Evolutionary conservation across 2,329 filamentous ascomycete species (phyloP).

Genomic region (Immersiporthe knoxdaviesiana): DNA sequence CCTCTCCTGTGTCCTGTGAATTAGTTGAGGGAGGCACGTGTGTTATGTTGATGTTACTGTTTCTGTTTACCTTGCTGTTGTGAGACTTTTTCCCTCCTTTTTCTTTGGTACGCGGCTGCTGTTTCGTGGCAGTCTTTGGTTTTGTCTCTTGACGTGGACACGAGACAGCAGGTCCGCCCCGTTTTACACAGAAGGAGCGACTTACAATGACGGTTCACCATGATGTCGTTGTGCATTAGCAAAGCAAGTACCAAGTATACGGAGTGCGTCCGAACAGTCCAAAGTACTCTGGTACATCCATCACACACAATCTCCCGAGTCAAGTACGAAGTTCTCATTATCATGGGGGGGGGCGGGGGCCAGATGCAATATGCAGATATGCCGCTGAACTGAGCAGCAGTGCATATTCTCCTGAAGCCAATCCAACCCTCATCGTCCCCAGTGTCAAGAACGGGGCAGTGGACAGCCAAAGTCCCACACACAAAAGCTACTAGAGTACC

Average conservation of each 20-base stretch:
- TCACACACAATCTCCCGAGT: background rate
- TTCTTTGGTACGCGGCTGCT: too few species aligned
- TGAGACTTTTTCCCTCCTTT: background rate
- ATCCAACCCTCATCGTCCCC: background rate
- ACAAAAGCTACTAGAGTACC: background rate
- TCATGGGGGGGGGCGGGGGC: background rate
- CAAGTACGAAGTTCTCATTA: background rate
- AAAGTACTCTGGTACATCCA: background rate
- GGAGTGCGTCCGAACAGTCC: background rate
- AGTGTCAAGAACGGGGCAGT: background rate
- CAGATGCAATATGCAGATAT: constrained; percentile 6
- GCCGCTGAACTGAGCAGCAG: background rate
- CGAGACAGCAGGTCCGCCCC: background rate
- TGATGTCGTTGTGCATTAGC: constrained; percentile 14
- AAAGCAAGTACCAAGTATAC: too few species aligned
- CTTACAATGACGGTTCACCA: background rate
- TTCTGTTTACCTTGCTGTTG: background rate
- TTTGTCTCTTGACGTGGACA: background rate
- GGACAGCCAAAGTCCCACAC: background rate
- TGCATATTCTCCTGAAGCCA: background rate
- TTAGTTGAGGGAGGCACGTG: too few species aligned
- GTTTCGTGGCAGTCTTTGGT: too few species aligned
- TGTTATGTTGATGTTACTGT: background rate
- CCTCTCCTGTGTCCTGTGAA: background rate
- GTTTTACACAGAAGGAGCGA: background rate